phyloP scores from a whole-genome alignment of 345 rosid species.

The Heritiera fomes region DNA sequence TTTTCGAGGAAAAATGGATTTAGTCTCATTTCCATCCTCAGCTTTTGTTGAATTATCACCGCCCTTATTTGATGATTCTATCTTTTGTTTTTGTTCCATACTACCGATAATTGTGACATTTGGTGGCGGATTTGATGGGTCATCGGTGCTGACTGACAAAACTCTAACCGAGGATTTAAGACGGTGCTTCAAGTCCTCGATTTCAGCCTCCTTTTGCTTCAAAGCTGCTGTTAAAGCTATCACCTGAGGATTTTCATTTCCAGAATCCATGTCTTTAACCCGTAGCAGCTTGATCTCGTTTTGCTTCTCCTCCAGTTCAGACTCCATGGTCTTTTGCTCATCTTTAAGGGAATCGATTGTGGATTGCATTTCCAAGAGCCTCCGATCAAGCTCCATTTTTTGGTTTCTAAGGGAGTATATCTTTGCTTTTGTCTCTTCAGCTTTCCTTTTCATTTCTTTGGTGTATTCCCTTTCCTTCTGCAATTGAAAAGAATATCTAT shows the following conservation, averaged over 20 bases:
- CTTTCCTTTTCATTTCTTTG: slow-evolving; percentile 44
- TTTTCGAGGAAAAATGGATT: not conserved
- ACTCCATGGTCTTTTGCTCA: slow-evolving; percentile 48
- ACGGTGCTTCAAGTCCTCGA: slow-evolving; percentile 44
- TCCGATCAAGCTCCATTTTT: slow-evolving; percentile 53
- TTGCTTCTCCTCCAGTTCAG: slow-evolving; percentile 47
- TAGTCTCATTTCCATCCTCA: not conserved
- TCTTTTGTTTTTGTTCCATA: slow-evolving; percentile 13
- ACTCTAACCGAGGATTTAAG: slow-evolving; percentile 30
- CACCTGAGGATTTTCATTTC: slow-evolving; percentile 28
- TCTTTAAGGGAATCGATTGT: slow-evolving; percentile 56
- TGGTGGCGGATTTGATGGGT: slow-evolving; percentile 25
- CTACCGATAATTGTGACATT: slow-evolving; percentile 23
- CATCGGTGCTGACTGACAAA: slow-evolving; percentile 34
- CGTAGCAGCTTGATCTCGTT: slow-evolving; percentile 43
- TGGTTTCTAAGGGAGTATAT: slow-evolving; percentile 40
- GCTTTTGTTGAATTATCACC: slow-evolving; percentile 12
- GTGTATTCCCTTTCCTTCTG: slow-evolving; percentile 56
- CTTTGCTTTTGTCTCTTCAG: slow-evolving; percentile 48
- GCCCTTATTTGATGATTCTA: slow-evolving; percentile 6
- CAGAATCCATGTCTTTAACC: slow-evolving; percentile 21
- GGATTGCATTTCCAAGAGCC: slow-evolving; percentile 52
- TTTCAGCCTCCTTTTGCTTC: slow-evolving; percentile 54
- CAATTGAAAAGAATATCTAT: too few species aligned
- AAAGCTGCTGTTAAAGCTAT: slow-evolving; percentile 39